Conservation (phyloP, 805 yeast genomes). For the Pichia heedii region DNA sequence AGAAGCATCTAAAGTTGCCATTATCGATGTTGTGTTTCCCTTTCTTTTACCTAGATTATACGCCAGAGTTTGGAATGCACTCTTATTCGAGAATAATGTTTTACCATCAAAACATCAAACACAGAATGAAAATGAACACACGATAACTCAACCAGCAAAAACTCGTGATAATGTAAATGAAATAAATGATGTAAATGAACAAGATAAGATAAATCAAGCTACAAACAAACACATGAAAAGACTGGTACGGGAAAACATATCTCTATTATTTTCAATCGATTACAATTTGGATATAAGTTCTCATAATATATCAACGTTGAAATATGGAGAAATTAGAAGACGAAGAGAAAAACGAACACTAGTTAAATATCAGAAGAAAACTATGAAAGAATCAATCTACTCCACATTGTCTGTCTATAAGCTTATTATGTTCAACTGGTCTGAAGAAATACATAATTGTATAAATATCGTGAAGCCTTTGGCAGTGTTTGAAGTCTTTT, state of each 20-base stretch:
- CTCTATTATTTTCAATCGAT: background rate
- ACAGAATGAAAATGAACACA: too few relatives aligned
- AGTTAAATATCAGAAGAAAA: background rate
- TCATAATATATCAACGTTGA: background rate
- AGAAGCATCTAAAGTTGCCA: background rate
- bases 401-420: background rate
- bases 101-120: too few relatives aligned
- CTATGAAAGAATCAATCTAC: background rate
- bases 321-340: background rate
- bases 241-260: background rate
- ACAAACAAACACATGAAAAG: too few relatives aligned
- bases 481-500: constrained; percentile 65
- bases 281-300: background rate
- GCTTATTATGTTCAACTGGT: background rate
- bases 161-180: too few relatives aligned
- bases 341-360: background rate
- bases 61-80: background rate
- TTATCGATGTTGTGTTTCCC: background rate
- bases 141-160: too few relatives aligned
- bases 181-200: too few relatives aligned
- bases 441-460: background rate
- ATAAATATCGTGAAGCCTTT: constrained; percentile 23
- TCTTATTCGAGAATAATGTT: too few relatives aligned
- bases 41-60: too few relatives aligned
- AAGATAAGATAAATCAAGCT: too few relatives aligned